Evolutionary conservation across 306 rosid genomes (phyloP).

Genomic region (Oxytropis ochrocephala): DNA sequence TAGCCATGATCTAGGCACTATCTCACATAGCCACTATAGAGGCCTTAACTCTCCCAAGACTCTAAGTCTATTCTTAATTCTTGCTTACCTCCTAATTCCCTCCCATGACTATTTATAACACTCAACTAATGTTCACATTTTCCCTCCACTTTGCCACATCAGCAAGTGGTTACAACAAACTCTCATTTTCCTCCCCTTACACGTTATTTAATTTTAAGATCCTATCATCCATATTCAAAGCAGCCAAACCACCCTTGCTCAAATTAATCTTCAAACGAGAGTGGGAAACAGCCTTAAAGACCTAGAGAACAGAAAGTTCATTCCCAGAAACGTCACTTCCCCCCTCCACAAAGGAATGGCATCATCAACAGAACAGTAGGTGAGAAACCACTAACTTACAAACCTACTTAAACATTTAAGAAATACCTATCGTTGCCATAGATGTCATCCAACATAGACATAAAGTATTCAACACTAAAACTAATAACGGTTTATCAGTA

Average conservation of each 20-base stretch:
- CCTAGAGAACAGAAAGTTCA: neutral
- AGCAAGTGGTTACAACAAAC: too few species aligned
- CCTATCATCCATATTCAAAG: neutral
- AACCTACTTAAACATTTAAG: neutral
- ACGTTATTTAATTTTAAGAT: too few species aligned
- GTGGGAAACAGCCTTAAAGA: neutral
- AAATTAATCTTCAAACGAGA: neutral
- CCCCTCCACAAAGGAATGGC: neutral
- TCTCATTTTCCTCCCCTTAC: too few species aligned
- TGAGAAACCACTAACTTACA: neutral
- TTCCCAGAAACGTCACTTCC: neutral
- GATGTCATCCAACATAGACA: slow-evolving; percentile 8
- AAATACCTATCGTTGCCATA: neutral
- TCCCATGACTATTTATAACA: too few species aligned
- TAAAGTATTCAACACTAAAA: slow-evolving; percentile 2
- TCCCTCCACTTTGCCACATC: too few species aligned
- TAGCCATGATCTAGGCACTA: too few species aligned
- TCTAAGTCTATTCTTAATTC: too few species aligned
- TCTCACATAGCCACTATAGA: too few species aligned
- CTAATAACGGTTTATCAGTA: neutral
- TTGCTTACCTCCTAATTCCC: too few species aligned
- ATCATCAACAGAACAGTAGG: neutral
- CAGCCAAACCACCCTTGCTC: neutral
- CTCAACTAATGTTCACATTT: too few species aligned
- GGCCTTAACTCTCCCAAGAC: too few species aligned